A percentile compares a stretch with the other conserved stretches of the same genome.
These are phyloP conservation scores for Fusarium napiforme DNA, from an alignment of 2,329 filamentous ascomycete species.

Conservation along the genomic window DNA sequence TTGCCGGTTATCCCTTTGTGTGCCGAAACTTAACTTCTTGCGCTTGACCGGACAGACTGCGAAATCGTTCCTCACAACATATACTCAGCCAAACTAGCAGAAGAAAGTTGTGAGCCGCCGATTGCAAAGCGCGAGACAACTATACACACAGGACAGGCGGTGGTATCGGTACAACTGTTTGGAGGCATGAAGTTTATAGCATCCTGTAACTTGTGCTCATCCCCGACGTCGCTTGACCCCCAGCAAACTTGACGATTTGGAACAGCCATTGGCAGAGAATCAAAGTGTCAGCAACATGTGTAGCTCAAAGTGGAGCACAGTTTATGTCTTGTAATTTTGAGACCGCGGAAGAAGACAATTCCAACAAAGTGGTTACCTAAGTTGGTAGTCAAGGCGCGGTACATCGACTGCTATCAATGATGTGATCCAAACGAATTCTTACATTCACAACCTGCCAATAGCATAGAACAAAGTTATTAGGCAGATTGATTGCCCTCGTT, in stretches of 20 bases:
- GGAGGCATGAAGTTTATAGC: not conserved
- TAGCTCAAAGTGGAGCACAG: not conserved
- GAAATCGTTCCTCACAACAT: not conserved
- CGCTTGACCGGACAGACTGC: not conserved
- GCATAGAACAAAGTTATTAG: not conserved
- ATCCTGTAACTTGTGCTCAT: not conserved
- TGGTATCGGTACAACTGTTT: not conserved
- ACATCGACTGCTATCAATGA: not conserved
- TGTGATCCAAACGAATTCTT: not conserved
- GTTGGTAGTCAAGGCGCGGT: not conserved
- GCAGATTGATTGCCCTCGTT: not conserved
- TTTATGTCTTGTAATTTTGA: not conserved
- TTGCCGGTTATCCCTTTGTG: not conserved
- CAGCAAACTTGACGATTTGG: not conserved
- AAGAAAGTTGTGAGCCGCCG: not conserved
- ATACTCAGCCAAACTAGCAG: not conserved
- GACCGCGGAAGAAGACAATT: not conserved
- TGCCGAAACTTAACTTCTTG: no score
- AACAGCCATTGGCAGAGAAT: not conserved
- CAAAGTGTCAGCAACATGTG: not conserved
- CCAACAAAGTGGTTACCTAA: not conserved
- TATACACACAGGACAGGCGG: not conserved
- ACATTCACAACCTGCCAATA: not conserved
- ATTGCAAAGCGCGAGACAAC: not conserved
- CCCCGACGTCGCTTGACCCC: not conserved